These are phyloP conservation scores for Skeletonema potamos DNA, from an alignment of 108 stramenopile genomes.

Conservation along the genomic window DNA sequence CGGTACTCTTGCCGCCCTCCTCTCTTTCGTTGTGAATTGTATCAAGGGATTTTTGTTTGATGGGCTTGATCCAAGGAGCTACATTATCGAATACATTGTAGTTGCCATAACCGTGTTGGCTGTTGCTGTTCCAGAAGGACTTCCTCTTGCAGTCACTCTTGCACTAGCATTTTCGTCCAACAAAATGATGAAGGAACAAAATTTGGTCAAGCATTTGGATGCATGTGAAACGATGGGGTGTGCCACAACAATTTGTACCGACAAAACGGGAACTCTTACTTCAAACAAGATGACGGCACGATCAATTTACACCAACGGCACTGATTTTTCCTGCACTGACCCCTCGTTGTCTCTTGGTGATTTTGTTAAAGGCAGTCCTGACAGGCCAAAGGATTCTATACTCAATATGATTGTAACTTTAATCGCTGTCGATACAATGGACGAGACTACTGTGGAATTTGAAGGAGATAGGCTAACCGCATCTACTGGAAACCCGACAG, in stretches of 20 bases:
- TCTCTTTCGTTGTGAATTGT: constrained; percentile 80
- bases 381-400: constrained; percentile 27
- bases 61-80: constrained; percentile 21
- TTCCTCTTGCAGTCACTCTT: constrained; percentile 96
- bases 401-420: constrained; percentile 51
- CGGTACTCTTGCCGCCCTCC: constrained; percentile 68
- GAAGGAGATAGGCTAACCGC: constrained; percentile 39
- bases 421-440: constrained; percentile 82
- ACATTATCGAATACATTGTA: constrained; percentile 75
- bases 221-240: constrained; percentile 99
- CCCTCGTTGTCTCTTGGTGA: constrained; percentile 53
- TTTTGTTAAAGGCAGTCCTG: constrained; percentile 41
- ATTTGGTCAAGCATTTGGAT: constrained; percentile 94
- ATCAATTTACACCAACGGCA: constrained; percentile 50
- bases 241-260: constrained; percentile 98
- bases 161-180: constrained; percentile 90
- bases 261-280: constrained; percentile 96
- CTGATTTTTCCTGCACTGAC: constrained; percentile 58
- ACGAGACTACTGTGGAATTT: constrained; percentile 69
- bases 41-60: constrained; percentile 75
- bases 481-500: constrained; percentile 91
- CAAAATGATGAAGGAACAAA: constrained; percentile 94
- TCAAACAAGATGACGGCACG: constrained; percentile 95
- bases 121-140: constrained; percentile 98
- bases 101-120: constrained; percentile 89